These are phyloP conservation scores for Atkinsonella texensis DNA, from an alignment of 2,329 filamentous ascomycete genomes.

Conservation along the genomic window DNA sequence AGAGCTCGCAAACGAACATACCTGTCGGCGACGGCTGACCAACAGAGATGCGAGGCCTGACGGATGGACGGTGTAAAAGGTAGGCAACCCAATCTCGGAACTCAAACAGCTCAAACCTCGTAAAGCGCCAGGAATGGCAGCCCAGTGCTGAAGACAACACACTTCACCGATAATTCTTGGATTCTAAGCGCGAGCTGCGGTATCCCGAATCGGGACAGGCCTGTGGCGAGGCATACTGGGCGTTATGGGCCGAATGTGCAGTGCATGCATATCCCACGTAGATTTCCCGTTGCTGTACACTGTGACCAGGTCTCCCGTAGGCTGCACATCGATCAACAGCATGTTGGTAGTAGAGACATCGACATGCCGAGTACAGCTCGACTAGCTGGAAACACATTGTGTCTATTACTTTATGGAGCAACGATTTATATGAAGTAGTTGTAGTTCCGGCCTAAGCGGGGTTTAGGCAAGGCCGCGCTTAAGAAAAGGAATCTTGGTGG, in stretches of 20 bases:
- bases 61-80: conserved; percentile 33
- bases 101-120: conserved; percentile 30
- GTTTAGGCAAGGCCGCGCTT: neutral
- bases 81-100: conserved; percentile 35
- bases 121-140: conserved; percentile 28
- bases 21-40: conserved; percentile 27
- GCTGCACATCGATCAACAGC: conserved; percentile 70
- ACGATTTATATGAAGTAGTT: neutral
- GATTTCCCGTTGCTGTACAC: conserved; percentile 61
- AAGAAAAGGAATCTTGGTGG: neutral
- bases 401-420: conserved; percentile 12
- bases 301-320: conserved; percentile 63
- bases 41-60: conserved; percentile 39
- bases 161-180: conserved; percentile 38
- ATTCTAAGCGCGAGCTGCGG: conserved; percentile 35
- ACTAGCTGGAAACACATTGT: conserved; percentile 78
- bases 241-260: conserved; percentile 20
- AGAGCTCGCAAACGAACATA: neutral
- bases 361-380: conserved; percentile 77
- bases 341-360: conserved; percentile 80
- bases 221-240: conserved; percentile 27
- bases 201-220: conserved; percentile 44
- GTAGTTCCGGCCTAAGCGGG: neutral
- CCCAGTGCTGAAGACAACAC: conserved; percentile 39
- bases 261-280: conserved; percentile 71